Base-by-base conservation (phyloP, 1,139 yeast species). In the Entelexis paramagnoliae region DNA sequence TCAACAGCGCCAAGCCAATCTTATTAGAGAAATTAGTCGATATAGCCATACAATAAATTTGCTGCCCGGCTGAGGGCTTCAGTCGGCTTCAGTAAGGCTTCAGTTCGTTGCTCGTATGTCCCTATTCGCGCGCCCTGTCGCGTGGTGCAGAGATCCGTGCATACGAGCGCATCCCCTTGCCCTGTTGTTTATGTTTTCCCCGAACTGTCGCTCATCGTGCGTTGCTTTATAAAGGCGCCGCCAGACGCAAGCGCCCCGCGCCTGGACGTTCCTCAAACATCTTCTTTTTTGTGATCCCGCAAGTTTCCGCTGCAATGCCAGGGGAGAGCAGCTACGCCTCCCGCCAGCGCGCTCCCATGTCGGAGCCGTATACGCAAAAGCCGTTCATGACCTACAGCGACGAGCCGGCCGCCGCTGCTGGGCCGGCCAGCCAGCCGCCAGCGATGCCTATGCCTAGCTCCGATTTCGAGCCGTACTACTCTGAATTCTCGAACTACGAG, bases 381-480 rank as follows among this genome's bases (percentile, higher is more conserved):
- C 28, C 17, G 8, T 42, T 26, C 24, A 19, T 30, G n/a, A 2
- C 29, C 10, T 42, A 42, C 14, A 20, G 38, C 29, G 34, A 29
- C n/a, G 47, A 48, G 6, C 22, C 42, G 14, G 44, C 53, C 14
- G 35, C 29, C 17, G 13, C 16, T 16, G n/a, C 46, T 4, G 2
- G 7, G 10, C 26, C 35, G n/a, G 56, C 48, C 26, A 44, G 47
- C 3, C 58, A 51, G 14, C 56, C 45, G 7, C 53, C 58, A 4
- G 38, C 56, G 7, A 51, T 55, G 2, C 65, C 66, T 13, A 55
- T 64, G 19, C 66, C 66, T 13, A 61, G 60, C 51, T 64, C 64
- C 30, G 68, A 66, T 45, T 66, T 65, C 49, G 67, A 64, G 49
- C 66, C 67, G 8, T 65, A 63, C 51, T 59, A 64, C 44, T 44